A percentile compares a stretch with the other conserved stretches of the same genome.
Evolutionary conservation across 129 eudicot species (phyloP).

Genomic region (carrot (Daucus carota)): DNA sequence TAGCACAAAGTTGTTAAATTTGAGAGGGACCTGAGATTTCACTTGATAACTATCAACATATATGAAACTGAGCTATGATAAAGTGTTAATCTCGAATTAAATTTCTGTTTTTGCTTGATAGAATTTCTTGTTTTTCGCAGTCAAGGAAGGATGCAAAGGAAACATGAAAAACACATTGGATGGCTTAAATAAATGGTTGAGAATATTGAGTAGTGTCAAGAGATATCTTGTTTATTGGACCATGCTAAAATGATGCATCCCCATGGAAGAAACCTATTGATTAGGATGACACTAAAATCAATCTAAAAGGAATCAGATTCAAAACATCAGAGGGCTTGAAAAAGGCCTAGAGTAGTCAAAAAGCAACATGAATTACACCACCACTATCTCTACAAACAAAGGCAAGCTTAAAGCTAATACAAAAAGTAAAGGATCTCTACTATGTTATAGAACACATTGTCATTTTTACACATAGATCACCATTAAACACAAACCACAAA

Average conservation of each 20-base stretch:
- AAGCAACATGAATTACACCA: slow-evolving; percentile 31
- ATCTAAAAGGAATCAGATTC: slow-evolving; percentile 34
- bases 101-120: no score
- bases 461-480: not conserved
- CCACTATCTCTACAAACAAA: slow-evolving; percentile 25
- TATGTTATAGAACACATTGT: slow-evolving; percentile 13
- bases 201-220: no score
- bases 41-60: no score
- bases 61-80: no score
- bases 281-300: not conserved
- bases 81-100: no score
- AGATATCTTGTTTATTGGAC: no score
- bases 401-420: slow-evolving; percentile 47
- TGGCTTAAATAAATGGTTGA: no score
- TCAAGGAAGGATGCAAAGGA: no score
- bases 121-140: no score
- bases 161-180: no score
- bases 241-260: slow-evolving; percentile 3
- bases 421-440: slow-evolving; percentile 41
- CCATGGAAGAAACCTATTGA: not conserved
- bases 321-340: slow-evolving; percentile 14
- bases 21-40: no score
- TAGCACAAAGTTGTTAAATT: no score
- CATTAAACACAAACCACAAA: slow-evolving; percentile 14
- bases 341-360: slow-evolving; percentile 40